Evolutionary conservation across 768 basidiomycete species (phyloP), one percentile per base, ranked within the genome.

Genomic region (Suillus bovinus): DNA sequence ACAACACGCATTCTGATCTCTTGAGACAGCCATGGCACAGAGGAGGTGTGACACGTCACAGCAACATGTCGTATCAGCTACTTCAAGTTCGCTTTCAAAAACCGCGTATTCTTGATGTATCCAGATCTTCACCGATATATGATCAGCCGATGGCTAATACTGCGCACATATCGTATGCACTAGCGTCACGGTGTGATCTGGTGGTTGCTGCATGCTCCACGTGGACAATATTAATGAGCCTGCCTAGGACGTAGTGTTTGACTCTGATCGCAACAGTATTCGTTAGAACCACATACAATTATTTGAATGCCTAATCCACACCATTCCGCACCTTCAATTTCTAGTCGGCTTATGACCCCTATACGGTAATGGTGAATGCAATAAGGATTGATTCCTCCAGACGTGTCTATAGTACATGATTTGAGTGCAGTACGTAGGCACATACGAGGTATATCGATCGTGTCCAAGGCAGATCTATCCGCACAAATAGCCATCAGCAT

Each of bases 361-460:
- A n/a, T 27, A 27, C 8, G 9, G 4, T 20, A 17, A 16, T 50
- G 27, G 17, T 29, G 17, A 50, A 29, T 50, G 17, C 20, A 17
- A 46, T 6, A 24, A 46, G 46, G 46, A 47, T 47, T 47, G 22
- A 47, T 20, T 20, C 5, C 29, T 50, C 17, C 10, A 52, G 10
- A 31, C n/a, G 53, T 56, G 39, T 56, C 38, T 56, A 56, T 56
- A 39, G 38, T 56, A 56, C 55, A 56, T 56, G 55, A 2, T 20
- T 56, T 56, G 55, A 39, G 22, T 56, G n/a, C 10, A 39, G 36
- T 27, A 27, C 17, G 24, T 56, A 39, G 16, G 38, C 34, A 39
- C 10, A 56, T 20, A 55, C 55, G 39, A 56, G 55, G 55, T 56
- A 56, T 56, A 39, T 41, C 38, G 39, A 0, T 56, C 27, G 27